phyloP scores from a whole-genome alignment of 176 grass and related monocot genomes.

The sorghum (Sorghum bicolor) region DNA sequence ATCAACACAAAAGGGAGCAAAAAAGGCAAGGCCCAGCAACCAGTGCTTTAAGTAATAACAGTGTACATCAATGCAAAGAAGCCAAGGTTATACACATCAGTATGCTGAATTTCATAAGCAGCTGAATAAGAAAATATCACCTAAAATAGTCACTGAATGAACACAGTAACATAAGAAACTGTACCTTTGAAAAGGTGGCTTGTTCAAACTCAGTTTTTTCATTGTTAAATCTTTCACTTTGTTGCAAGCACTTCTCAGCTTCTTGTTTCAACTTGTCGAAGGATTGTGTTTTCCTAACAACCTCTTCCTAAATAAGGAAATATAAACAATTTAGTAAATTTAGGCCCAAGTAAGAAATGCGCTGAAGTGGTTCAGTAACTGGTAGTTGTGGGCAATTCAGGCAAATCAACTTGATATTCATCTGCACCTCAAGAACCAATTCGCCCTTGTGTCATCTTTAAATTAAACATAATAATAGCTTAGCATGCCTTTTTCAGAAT shows the following conservation, averaged over 20 bases:
- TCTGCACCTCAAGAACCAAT: background rate
- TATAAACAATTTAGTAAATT: constrained; percentile 4
- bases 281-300: constrained; percentile 71
- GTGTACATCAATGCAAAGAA: background rate
- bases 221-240: constrained; percentile 64
- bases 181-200: constrained; percentile 76
- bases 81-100: background rate
- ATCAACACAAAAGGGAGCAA: background rate
- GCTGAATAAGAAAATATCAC: background rate
- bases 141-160: background rate
- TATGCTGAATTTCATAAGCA: background rate
- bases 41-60: background rate
- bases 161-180: background rate
- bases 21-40: background rate
- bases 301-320: constrained; percentile 68
- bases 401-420: constrained; percentile 12
- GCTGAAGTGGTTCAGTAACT: background rate
- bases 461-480: background rate
- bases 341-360: background rate
- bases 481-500: background rate
- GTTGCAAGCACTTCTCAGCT: constrained; percentile 79
- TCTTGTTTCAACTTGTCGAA: constrained; percentile 85
- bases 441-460: background rate
- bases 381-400: background rate
- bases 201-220: constrained; percentile 79